A percentile compares a stretch with the other conserved stretches of the same genome.
Conservation (phyloP, 257 asterid genomes). For the Solanum stenotomum region DNA sequence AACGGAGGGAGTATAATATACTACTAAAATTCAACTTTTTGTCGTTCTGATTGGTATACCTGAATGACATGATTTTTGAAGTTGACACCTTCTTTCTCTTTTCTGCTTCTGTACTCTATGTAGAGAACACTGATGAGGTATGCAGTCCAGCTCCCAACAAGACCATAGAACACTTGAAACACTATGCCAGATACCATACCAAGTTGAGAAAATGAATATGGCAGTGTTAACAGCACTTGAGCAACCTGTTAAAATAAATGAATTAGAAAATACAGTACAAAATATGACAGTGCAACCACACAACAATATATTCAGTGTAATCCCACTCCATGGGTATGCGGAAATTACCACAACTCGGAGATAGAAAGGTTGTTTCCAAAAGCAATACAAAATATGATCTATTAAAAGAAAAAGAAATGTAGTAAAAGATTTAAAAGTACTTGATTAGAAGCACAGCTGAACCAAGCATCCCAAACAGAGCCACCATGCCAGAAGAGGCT, state of each 20-base stretch:
- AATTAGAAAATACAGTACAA: background rate
- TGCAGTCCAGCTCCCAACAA: slow-evolving; percentile 95
- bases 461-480: slow-evolving; percentile 98
- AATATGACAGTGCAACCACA: background rate
- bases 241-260: slow-evolving; percentile 50
- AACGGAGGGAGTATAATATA: too few species aligned
- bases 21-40: background rate
- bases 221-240: slow-evolving; percentile 81
- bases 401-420: background rate
- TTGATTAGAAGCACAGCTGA: slow-evolving; percentile 93
- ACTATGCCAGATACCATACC: slow-evolving; percentile 79
- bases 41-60: slow-evolving; percentile 14
- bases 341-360: too few species aligned
- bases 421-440: slow-evolving; percentile 12
- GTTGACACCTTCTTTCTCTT: slow-evolving; percentile 83
- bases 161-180: slow-evolving; percentile 73
- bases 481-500: slow-evolving; percentile 95
- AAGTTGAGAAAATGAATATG: slow-evolving; percentile 87
- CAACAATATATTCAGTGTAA: background rate
- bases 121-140: slow-evolving; percentile 86
- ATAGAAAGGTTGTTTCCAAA: too few species aligned
- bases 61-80: slow-evolving; percentile 94
- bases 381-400: background rate
- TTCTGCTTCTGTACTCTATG: slow-evolving; percentile 73
- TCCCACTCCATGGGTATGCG: accelerated